Evolutionary conservation across 148 eudicot genomes (phyloP), one percentile per base, ranked within the genome.

Genomic region (Diospyros kaki): DNA sequence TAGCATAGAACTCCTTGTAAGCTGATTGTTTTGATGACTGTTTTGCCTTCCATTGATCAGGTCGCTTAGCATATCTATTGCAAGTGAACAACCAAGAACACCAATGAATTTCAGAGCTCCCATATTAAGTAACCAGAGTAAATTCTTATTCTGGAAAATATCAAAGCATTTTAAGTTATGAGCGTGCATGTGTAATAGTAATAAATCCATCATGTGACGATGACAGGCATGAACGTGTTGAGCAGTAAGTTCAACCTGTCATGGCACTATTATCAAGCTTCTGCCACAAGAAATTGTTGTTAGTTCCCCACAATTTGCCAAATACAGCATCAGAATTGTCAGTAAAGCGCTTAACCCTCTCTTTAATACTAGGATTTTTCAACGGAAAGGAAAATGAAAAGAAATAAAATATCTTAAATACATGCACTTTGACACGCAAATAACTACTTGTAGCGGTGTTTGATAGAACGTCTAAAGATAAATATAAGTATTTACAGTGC

Each of bases 21-120:
- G 87, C 87, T 51, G 91, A 86, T 74, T 92, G 80, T 79, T 89
- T 90, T 28, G 96, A 84, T 68, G 87, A 83, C 74, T 92, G 98
- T 81, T 88, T 86, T 41, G 87, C 78, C 76, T 83, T 86, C 99
- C 99, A 95, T 71, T 91, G 90, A 68, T 95, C 99, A 38, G 94
- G 98, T 73, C 86, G 86, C 83, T 73, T 88, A 11, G 83, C 83
- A 81, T 77, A 92, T 67, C 98, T 95, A 80, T 66, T 50, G 59
- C 56, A 38, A 63, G 75, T 60, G 52, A 76, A 75, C 67, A 67
- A 64, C 7, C 8, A 46, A 73, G 40, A 53, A 45, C 11, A 53
- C 4, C 18, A 69, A 52, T 55, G 52, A 63, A 67, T 28, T 41
- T 52, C 50, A 41, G 4, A 52, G 50, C 7, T 28, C 11, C 4